Evolutionary conservation across 768 basidiomycete genomes (phyloP).

Genomic region (Panaeolus cyanescens): DNA sequence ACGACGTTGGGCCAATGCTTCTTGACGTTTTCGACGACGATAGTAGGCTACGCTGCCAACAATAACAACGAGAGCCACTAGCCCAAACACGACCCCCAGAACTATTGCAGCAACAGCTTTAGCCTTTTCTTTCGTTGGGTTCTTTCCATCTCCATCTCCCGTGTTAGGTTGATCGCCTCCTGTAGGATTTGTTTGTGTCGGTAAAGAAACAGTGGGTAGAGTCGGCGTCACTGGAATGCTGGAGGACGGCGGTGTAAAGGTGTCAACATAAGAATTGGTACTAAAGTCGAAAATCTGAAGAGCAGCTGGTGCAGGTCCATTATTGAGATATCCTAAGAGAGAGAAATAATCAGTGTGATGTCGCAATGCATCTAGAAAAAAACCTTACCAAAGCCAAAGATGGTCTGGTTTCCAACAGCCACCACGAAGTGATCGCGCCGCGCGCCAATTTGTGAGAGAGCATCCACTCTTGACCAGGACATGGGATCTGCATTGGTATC

Average conservation of each 20-base stretch:
- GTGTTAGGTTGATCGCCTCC: constrained; percentile 14
- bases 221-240: constrained; percentile 33
- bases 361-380: background rate
- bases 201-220: constrained; percentile 29
- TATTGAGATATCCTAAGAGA: constrained; percentile 45
- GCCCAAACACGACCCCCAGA: constrained; percentile 63
- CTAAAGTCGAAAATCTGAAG: constrained; percentile 55
- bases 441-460: constrained; percentile 57
- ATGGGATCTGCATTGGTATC: constrained; percentile 57
- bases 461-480: constrained; percentile 56
- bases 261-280: constrained; percentile 41
- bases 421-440: constrained; percentile 79
- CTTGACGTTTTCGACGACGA: constrained; percentile 32
- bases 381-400: constrained; percentile 78
- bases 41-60: constrained; percentile 45
- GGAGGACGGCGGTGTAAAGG: constrained; percentile 39
- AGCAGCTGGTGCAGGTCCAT: constrained; percentile 54
- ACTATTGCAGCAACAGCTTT: constrained; percentile 48
- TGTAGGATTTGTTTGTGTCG: constrained; percentile 20
- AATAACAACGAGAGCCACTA: constrained; percentile 52
- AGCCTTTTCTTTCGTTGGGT: constrained; percentile 9
- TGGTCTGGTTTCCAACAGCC: constrained; percentile 55
- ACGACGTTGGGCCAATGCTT: constrained; percentile 9
- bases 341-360: background rate
- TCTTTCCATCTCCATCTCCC: constrained; percentile 19